A percentile compares a stretch with the other conserved stretches of the same genome.
These are phyloP conservation scores for Kalaharituber pfeilii DNA, from an alignment of 2,329 filamentous ascomycete genomes.

Conservation along the genomic window DNA sequence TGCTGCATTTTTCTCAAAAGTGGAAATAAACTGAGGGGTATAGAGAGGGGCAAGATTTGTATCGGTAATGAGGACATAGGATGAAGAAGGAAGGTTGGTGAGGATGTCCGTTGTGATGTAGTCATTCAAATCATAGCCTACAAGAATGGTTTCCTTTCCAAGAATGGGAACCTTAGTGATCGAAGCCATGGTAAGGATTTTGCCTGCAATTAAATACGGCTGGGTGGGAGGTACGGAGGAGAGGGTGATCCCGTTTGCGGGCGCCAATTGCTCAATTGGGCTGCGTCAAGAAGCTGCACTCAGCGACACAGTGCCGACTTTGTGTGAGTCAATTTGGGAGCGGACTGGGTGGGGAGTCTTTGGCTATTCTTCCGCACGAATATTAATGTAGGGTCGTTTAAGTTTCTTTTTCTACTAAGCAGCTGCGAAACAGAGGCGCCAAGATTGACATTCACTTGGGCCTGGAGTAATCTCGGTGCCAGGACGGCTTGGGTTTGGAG, in stretches of 20 bases:
- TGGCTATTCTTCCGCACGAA: no score
- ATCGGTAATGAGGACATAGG: constrained; percentile 92
- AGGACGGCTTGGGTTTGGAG: no score
- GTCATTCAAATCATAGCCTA: constrained; percentile 68
- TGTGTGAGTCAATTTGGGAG: no score
- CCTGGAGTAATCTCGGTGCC: no score
- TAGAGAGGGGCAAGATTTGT: constrained; percentile 61
- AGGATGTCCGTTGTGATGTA: constrained; percentile 72
- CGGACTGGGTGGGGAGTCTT: no score
- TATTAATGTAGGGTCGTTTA: no score
- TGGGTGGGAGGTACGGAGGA: not conserved
- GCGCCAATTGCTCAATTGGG: no score
- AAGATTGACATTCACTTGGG: no score
- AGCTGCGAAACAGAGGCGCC: no score
- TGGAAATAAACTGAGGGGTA: constrained; percentile 25
- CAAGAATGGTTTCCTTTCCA: constrained; percentile 56
- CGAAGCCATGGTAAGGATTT: constrained; percentile 2
- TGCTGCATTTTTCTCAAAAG: constrained; percentile 11
- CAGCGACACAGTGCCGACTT: no score
- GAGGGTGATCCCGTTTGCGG: not conserved
- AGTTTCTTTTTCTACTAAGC: no score
- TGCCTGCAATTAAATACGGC: not conserved
- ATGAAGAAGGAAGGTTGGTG: constrained; percentile 59
- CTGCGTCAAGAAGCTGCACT: no score
- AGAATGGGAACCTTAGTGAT: constrained; percentile 17